A percentile compares a stretch with the other conserved stretches of the same genome.
phyloP scores from a whole-genome alignment of 805 yeast species.

The Debaryomyces prosopidis region DNA sequence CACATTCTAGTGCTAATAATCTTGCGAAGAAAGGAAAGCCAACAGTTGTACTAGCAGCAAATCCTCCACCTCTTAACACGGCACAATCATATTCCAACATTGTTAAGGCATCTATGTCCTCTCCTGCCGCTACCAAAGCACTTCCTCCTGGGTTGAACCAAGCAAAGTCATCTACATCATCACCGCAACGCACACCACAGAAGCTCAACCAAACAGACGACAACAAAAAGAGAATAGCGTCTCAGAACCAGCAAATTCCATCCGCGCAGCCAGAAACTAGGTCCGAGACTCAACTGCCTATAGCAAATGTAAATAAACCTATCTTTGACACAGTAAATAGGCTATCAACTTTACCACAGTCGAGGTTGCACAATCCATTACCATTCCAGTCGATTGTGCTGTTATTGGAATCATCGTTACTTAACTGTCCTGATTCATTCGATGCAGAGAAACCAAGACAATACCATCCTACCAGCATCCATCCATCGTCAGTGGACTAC shows the following conservation, averaged over 20 bases:
- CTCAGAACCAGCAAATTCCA: slow-evolving; percentile 1
- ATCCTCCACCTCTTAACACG: slow-evolving; percentile 22
- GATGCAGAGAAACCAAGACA: slow-evolving; percentile 84
- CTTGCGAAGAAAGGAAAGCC: slow-evolving; percentile 18
- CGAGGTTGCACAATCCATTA: slow-evolving; percentile 51
- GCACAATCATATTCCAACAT: slow-evolving; percentile 24
- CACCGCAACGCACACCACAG: slow-evolving; percentile 4
- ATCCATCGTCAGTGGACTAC: slow-evolving; percentile 85
- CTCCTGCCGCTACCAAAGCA: slow-evolving; percentile 7
- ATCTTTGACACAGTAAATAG: slow-evolving; percentile 24
- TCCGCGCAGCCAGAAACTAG: background rate
- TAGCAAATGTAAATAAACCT: slow-evolving; percentile 13
- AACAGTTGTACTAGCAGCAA: slow-evolving; percentile 18
- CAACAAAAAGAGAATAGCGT: slow-evolving; percentile 6
- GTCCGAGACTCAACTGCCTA: slow-evolving; percentile 18
- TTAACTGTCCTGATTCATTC: slow-evolving; percentile 90
- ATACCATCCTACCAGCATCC: slow-evolving; percentile 77
- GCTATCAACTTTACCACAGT: slow-evolving; percentile 30
- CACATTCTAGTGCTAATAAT: slow-evolving; percentile 7
- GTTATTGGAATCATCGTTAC: slow-evolving; percentile 71
- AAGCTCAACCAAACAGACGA: background rate
- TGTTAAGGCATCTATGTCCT: slow-evolving; percentile 18
- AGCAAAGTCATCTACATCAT: slow-evolving; percentile 6
- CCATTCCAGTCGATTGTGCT: slow-evolving; percentile 54
- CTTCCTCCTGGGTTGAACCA: slow-evolving; percentile 14